phyloP scores from a whole-genome alignment of 305 asterid species.

The Fraxinus ornus region DNA sequence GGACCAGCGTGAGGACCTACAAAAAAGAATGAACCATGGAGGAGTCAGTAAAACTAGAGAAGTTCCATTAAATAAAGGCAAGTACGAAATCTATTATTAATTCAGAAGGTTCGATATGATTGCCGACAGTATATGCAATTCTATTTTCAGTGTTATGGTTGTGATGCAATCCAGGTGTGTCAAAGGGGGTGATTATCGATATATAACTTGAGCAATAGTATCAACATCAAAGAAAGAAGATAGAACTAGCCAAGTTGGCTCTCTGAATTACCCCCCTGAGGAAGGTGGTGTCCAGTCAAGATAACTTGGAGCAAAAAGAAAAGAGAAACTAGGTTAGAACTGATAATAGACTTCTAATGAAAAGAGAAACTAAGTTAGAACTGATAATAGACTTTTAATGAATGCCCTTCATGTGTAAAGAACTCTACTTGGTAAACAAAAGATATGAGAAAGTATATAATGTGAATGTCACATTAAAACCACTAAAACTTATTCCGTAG shows the following conservation, averaged over 20 bases:
- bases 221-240: not conserved
- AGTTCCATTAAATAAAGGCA: conserved; percentile 9
- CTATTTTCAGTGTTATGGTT: not conserved
- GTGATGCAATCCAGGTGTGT: not conserved
- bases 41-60: conserved; percentile 17
- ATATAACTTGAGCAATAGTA: not conserved
- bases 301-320: not conserved
- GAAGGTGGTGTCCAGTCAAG: not conserved
- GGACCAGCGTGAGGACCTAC: conserved; percentile 89
- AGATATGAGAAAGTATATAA: not conserved
- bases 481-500: not conserved
- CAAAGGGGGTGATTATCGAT: not conserved
- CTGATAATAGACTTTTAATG: not conserved
- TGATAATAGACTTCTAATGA: not conserved
- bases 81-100: not conserved
- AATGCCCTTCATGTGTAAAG: not conserved
- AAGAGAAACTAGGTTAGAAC: not conserved
- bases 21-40: conserved; percentile 27
- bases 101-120: conserved; percentile 6
- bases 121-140: not conserved
- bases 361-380: not conserved
- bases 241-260: not conserved
- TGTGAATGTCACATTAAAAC: not conserved
- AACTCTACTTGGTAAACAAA: not conserved
- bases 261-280: not conserved